A percentile compares a stretch with the other conserved stretches of the same genome.
Conservation (phyloP, 2,329 filamentous ascomycete species). For the Cytospora schulzeri region DNA sequence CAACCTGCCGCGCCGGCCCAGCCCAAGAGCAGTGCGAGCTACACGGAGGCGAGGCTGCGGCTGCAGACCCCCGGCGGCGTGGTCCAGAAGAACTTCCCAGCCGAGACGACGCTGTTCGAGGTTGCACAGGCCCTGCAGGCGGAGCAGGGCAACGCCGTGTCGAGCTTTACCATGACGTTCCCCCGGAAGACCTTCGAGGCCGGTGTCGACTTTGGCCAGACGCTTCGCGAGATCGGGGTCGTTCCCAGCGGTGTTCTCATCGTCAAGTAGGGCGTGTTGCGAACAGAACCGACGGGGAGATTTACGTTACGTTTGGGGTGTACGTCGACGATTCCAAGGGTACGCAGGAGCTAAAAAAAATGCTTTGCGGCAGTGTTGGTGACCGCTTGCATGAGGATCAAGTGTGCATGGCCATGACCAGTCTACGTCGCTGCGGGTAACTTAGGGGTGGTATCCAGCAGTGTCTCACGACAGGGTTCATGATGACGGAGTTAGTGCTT, state of each 20-base stretch:
- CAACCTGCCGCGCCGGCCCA: conserved; percentile 48
- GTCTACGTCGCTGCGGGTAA: background rate
- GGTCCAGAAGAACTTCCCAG: conserved; percentile 83
- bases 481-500: background rate
- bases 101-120: conserved; percentile 91
- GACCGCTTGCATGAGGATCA: background rate
- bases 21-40: conserved; percentile 66
- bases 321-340: background rate
- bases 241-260: conserved; percentile 90
- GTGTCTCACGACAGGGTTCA: background rate
- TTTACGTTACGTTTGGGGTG: background rate
- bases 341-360: background rate
- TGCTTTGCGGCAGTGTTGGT: background rate
- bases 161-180: conserved; percentile 82
- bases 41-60: conserved; percentile 79
- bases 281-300: background rate
- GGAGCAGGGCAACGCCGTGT: conserved; percentile 71
- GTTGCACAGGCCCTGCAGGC: conserved; percentile 74
- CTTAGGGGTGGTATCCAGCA: background rate
- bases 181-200: conserved; percentile 79
- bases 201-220: conserved; percentile 78
- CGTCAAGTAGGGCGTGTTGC: conserved; percentile 52
- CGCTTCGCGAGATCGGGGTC: conserved; percentile 87
- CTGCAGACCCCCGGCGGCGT: conserved; percentile 77
- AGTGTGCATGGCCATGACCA: background rate